Evolutionary conservation across 352 stramenopile species (phyloP), one percentile per base, ranked within the genome.

Genomic region (Pythium dissotocum): DNA sequence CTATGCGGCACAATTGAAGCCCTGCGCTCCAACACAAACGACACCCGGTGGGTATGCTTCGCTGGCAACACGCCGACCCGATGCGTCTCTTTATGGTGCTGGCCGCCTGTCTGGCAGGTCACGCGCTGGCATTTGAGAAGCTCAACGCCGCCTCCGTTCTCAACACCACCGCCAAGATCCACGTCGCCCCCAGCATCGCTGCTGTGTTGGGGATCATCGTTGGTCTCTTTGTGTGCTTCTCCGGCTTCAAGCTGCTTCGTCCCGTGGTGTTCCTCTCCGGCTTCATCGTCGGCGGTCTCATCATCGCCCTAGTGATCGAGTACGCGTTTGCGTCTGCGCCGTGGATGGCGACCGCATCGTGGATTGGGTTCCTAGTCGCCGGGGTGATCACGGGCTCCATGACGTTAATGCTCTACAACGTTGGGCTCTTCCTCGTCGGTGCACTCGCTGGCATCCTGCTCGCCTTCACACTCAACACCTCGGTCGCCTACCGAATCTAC

Each of bases 381-480:
- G 79, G 79, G 7, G 46, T 76, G 21, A 69, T 83, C 40, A 65
- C 69, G 4, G 77, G 72, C 5, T 69, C 58, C 12, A 63, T 85
- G 48, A 71, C 73, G 32, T 28, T 83, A 16, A 72, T 73, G 64
- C 57, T 87, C 3, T 87, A 87, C 74, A 82, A 72, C 51, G 71
- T 77, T 2, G 76, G 79, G 12, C 66, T 87, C 30, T 86, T 85
- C 33, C 35, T 82, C 32, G 66, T 79, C 38, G 79, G 79, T 18
- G 77, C 75, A 0, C 67, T 78, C 1, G 77, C 67, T 30, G 79
- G 79, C n/a, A 73, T 74, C 6, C 46, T 83, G 48, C 57, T 79
- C 6, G 79, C 77, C 46, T 85, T 84, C 68, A 76, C 76, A 35
- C n/a, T 85, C 44, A 80, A 83, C 66, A 79, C 77, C 18, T 86